A percentile compares a stretch with the other conserved stretches of the same genome.
Evolutionary conservation across 2,329 filamentous ascomycete genomes (phyloP).

Genomic region (Fusarium musae): DNA sequence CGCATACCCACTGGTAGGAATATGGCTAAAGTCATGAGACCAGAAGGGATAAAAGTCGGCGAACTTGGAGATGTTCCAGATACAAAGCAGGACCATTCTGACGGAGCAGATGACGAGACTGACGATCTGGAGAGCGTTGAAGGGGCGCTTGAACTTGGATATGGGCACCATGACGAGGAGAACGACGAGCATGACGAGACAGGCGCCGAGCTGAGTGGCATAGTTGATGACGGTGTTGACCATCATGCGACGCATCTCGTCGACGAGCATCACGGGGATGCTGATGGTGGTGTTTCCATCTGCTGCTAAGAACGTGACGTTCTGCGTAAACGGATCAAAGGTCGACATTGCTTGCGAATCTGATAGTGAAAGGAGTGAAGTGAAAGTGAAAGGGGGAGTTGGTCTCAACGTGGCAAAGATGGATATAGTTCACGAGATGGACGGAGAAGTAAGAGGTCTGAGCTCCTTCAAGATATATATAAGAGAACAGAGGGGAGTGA

Average conservation of each 20-base stretch:
- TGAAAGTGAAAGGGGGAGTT: neutral
- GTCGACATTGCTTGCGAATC: constrained; percentile 37
- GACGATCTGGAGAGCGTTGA: constrained; percentile 73
- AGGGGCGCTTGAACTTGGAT: constrained; percentile 70
- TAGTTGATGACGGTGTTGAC: constrained; percentile 68
- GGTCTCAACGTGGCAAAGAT: constrained; percentile 4
- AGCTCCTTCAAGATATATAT: constrained; percentile 12
- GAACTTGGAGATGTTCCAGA: constrained; percentile 71
- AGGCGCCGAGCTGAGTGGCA: constrained; percentile 76
- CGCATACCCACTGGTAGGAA: constrained; percentile 54
- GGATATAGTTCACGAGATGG: constrained; percentile 7
- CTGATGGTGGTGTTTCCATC: constrained; percentile 48
- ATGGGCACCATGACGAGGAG: constrained; percentile 74
- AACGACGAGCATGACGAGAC: constrained; percentile 71
- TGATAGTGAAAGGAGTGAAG: neutral
- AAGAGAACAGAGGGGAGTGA: neutral
- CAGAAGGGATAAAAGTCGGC: constrained; percentile 70
- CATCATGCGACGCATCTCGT: constrained; percentile 48
- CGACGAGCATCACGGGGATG: constrained; percentile 49
- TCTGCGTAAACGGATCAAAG: constrained; percentile 53
- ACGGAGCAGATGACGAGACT: constrained; percentile 70
- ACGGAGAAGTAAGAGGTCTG: constrained; percentile 17
- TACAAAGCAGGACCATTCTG: constrained; percentile 66
- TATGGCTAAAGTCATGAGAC: constrained; percentile 62
- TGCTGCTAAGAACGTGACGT: constrained; percentile 48